Evolutionary conservation across 768 basidiomycete species (phyloP).

Genomic region (Neoboletus subvelutipes): DNA sequence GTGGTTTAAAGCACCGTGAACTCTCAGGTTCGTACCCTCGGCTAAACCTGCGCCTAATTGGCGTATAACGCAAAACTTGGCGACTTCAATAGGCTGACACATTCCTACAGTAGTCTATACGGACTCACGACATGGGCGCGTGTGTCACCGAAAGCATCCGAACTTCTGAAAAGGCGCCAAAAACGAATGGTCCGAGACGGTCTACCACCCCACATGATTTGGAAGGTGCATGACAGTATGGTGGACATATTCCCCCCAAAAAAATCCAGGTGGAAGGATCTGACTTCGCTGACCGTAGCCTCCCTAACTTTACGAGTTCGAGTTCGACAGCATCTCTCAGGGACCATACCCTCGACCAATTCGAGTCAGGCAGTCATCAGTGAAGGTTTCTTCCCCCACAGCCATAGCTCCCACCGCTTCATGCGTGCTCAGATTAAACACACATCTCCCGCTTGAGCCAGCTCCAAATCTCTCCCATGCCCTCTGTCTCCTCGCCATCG

Average conservation of each 20-base stretch:
- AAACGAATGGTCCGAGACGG: neutral
- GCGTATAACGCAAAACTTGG: too few relatives aligned
- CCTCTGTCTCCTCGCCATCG: neutral
- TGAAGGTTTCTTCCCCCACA: neutral
- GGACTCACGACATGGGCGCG: neutral
- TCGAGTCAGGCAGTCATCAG: neutral
- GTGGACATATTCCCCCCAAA: too few relatives aligned
- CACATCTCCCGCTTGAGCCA: conserved; percentile 29
- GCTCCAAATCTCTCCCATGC: conserved; percentile 27
- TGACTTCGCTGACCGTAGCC: too few relatives aligned
- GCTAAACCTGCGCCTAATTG: too few relatives aligned
- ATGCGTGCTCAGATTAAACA: conserved; percentile 3
- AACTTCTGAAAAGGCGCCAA: neutral
- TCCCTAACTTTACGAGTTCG: too few relatives aligned
- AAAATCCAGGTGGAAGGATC: too few relatives aligned
- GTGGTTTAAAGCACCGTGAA: too few relatives aligned
- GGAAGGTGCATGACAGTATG: neutral
- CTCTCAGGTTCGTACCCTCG: too few relatives aligned
- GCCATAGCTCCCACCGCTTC: neutral
- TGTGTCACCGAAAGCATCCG: neutral
- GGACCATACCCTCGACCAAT: neutral
- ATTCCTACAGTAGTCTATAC: neutral
- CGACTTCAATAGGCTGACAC: too few relatives aligned
- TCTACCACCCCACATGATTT: neutral
- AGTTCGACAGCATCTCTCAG: neutral